These are phyloP conservation scores for Mycena kentingensis DNA, from an alignment of 768 basidiomycete species.

Conservation along the genomic window DNA sequence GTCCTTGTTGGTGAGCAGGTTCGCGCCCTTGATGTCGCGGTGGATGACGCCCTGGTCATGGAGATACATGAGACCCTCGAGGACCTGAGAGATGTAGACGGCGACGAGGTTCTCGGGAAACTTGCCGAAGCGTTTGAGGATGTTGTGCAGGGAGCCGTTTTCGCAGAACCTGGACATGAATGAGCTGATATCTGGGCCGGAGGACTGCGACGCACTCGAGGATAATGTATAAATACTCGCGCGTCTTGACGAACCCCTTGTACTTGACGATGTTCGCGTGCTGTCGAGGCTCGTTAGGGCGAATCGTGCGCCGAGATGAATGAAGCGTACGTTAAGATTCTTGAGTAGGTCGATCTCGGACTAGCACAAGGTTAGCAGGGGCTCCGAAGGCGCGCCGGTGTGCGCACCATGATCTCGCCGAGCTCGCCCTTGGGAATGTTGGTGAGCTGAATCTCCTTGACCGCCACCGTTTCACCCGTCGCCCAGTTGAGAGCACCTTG, in stretches of 20 bases:
- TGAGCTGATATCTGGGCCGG: neutral
- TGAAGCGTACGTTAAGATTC: conserved; percentile 79
- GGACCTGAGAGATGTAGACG: conserved; percentile 94
- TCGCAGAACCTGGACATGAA: conserved; percentile 77
- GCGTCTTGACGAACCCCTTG: conserved; percentile 95
- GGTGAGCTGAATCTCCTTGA: conserved; percentile 95
- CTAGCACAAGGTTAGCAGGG: conserved; percentile 42
- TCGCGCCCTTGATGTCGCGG: conserved; percentile 98
- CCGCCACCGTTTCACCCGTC: conserved; percentile 96
- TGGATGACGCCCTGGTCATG: conserved; percentile 99
- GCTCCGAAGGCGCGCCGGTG: neutral
- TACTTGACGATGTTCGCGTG: conserved; percentile 99
- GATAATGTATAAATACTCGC: conserved; percentile 94
- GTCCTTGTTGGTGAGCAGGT: conserved; percentile 98
- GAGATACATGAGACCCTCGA: conserved; percentile 93
- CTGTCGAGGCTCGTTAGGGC: conserved; percentile 41
- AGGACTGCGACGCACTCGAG: conserved; percentile 65
- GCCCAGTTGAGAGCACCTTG: conserved; percentile 90
- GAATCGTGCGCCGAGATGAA: conserved; percentile 7
- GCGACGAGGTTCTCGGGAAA: conserved; percentile 97
- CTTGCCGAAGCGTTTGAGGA: conserved; percentile 96
- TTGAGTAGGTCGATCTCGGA: conserved; percentile 97
- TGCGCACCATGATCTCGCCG: conserved; percentile 92
- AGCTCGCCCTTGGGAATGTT: conserved; percentile 93
- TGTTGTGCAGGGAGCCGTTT: conserved; percentile 94